Evolutionary conservation across 148 eudicot genomes (phyloP).

Genomic region (Bassia scoparia): DNA sequence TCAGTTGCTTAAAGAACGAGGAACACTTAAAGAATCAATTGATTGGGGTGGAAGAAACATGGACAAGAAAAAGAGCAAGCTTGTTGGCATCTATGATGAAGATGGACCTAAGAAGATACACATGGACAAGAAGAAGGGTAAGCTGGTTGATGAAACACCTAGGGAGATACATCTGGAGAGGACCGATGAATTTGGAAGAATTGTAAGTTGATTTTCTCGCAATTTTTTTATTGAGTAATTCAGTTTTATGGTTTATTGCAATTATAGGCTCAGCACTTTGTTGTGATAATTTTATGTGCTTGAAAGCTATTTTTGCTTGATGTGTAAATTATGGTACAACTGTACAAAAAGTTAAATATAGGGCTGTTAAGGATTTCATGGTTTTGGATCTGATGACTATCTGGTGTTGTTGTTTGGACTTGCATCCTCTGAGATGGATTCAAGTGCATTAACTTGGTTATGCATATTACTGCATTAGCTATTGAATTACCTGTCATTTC

Average conservation of each 20-base stretch:
- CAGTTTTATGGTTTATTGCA: neutral
- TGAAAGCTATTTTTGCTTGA: neutral
- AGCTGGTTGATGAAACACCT: slow-evolving; percentile 56
- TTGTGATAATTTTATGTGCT: neutral
- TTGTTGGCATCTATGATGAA: slow-evolving; percentile 67
- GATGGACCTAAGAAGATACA: slow-evolving; percentile 66
- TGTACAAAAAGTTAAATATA: neutral
- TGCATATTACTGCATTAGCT: neutral
- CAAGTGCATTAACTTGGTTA: neutral
- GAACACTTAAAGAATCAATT: slow-evolving; percentile 76
- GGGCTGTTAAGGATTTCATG: neutral
- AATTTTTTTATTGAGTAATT: neutral
- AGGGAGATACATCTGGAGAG: slow-evolving; percentile 86
- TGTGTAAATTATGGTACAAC: neutral
- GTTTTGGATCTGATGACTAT: neutral
- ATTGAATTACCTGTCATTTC: neutral
- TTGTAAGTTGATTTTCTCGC: slow-evolving; percentile 57
- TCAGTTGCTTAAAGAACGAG: slow-evolving; percentile 70
- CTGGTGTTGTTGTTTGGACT: neutral
- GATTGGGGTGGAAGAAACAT: slow-evolving; percentile 99
- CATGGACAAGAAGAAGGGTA: slow-evolving; percentile 93
- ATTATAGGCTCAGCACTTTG: neutral
- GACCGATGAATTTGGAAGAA: slow-evolving; percentile 86
- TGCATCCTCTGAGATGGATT: neutral
- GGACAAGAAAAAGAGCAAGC: slow-evolving; percentile 98